Percentiles rank a stretch among this genome's conserved stretches.
These are phyloP conservation scores for Neopestalotiopsis rosae DNA, from an alignment of 2,329 filamentous ascomycete genomes.

Conservation along the genomic window DNA sequence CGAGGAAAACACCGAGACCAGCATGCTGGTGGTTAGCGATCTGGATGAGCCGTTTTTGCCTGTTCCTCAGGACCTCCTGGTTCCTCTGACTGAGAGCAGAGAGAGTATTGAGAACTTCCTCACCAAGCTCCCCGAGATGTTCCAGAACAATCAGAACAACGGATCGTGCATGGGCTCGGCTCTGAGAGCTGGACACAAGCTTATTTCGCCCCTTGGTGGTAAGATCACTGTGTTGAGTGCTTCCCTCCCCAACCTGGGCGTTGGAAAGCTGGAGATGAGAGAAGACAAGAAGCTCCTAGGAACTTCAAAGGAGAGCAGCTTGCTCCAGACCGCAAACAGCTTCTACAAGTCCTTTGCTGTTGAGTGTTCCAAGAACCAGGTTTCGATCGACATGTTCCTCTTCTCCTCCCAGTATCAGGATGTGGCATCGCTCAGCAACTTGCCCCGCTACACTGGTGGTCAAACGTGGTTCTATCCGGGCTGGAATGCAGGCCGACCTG, in stretches of 20 bases:
- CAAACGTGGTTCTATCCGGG: constrained; percentile 99
- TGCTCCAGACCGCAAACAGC: constrained; percentile 90
- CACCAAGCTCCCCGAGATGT: constrained; percentile 92
- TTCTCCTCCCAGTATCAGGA: constrained; percentile 97
- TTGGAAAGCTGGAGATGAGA: constrained; percentile 88
- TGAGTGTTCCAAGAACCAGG: constrained; percentile 98
- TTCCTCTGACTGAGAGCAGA: constrained; percentile 86
- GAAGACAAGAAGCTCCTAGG: constrained; percentile 96
- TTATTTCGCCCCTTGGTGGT: constrained; percentile 91
- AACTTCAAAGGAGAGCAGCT: constrained; percentile 85
- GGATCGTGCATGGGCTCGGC: constrained; percentile 96
- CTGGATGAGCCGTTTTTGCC: constrained; percentile 96
- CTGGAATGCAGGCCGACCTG: constrained; percentile 91
- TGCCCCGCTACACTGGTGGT: constrained; percentile 94
- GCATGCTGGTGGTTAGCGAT: constrained; percentile 93
- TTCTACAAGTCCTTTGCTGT: constrained; percentile 99
- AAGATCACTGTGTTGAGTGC: constrained; percentile 94
- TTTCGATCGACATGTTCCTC: constrained; percentile 97
- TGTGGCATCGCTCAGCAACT: constrained; percentile 92
- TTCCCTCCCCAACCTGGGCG: constrained; percentile 86
- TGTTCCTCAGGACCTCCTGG: constrained; percentile 88
- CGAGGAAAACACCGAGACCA: constrained; percentile 83
- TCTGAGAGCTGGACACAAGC: constrained; percentile 89
- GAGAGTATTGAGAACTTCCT: constrained; percentile 92
- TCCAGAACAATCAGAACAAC: constrained; percentile 88